Evolutionary conservation across 176 grass and related monocot species (phyloP).

Genomic region (Carex pumila): DNA sequence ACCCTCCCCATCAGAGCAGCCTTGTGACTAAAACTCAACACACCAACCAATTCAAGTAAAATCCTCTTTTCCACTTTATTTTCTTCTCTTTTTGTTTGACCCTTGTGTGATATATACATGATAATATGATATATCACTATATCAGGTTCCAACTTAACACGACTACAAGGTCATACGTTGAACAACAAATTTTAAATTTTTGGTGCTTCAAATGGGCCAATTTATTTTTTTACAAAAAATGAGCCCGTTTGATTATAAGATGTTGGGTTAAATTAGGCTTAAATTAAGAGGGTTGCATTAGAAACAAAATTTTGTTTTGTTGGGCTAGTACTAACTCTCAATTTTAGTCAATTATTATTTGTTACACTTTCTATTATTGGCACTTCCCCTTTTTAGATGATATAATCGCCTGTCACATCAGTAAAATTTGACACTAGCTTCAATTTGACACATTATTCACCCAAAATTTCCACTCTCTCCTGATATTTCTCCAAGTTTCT

Average conservation of each 20-base stretch:
- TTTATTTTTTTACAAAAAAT: too few relatives aligned
- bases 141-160: not conserved
- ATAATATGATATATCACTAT: not conserved
- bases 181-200: not conserved
- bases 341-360: too few relatives aligned
- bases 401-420: too few relatives aligned
- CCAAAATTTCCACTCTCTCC: not conserved
- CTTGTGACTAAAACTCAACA: constrained; percentile 45
- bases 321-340: too few relatives aligned
- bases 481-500: not conserved
- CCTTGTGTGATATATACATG: too few relatives aligned
- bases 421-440: not conserved
- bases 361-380: too few relatives aligned
- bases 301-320: too few relatives aligned
- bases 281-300: too few relatives aligned
- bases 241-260: too few relatives aligned
- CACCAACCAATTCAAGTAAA: constrained; percentile 51
- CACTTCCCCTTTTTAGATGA: too few relatives aligned
- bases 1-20: constrained; percentile 49
- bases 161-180: not conserved
- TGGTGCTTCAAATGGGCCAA: not conserved
- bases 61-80: not conserved
- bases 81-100: not conserved
- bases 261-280: too few relatives aligned
- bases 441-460: not conserved